Base-by-base conservation (phyloP, 306 rosid genomes). In the Ormosia emarginata region DNA sequence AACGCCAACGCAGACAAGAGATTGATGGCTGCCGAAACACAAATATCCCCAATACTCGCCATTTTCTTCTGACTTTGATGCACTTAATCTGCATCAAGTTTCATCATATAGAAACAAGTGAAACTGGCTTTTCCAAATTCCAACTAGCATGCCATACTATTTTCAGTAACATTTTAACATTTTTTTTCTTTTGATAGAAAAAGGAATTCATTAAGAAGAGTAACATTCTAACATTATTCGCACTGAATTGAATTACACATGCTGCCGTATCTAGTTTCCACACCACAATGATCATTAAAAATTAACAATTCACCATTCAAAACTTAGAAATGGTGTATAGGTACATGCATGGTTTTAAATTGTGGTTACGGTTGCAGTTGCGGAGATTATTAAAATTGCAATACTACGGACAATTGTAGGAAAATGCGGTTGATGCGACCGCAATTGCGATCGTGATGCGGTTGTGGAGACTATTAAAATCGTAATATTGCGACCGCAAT, bases 1-100 rank as follows among this genome's bases (percentile, higher is more conserved):
- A 93, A 95, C 0, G 87, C 84, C 39, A 91, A 13, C 12, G 95
- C 93, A 14, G 95, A 83, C 75, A 86, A 41, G 34, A 89, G 65
- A 83, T 95, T 95, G 72, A 95, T 89, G 77, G 90, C 85, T 59
- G 97, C 98, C 2, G 99, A 86, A 43, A 85, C 80, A 18, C 80
- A 5, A n/a, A 95, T 88, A 67, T 93, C 99, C 64, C 33, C 82
- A 14, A 95, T 44, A 79, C 46, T 86, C 14, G 99, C 99, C 98
- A 95, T 94, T 62, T 70, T 34, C 43, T 73, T 64, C 75, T 67
- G 79, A 79, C 70, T 85, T 73, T 9, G 59, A 79, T 65, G 44
- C 56, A 55, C 79, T 62, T 12, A 55, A 66, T 70, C 89, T 84
- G 82, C 83, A 81, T 64, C 85, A 49, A 61, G 11, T 53, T 61